Conservation (phyloP, 192 early-diverging fungal genomes). For the Gaertneriomyces sp. region DNA sequence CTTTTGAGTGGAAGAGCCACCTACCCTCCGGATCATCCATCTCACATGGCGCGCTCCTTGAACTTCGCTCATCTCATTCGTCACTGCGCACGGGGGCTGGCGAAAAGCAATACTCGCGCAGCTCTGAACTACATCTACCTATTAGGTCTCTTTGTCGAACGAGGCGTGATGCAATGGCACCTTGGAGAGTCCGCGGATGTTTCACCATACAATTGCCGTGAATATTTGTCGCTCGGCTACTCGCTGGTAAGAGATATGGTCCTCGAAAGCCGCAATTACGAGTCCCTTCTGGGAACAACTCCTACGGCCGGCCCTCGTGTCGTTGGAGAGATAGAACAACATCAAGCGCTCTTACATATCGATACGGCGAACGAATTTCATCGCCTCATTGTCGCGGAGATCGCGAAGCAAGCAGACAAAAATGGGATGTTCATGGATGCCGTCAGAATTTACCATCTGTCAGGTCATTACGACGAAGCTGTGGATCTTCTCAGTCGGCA, state of each 20-base stretch:
- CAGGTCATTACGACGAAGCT: slow-evolving; percentile 70
- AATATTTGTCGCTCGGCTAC: slow-evolving; percentile 52
- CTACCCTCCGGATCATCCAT: slow-evolving; percentile 8
- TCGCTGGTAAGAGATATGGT: slow-evolving; percentile 55
- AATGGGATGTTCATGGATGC: slow-evolving; percentile 70
- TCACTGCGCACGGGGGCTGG: slow-evolving; percentile 40
- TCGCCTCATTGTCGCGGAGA: slow-evolving; percentile 57
- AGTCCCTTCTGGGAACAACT: slow-evolving; percentile 28
- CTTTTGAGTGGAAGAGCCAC: slow-evolving; percentile 3
- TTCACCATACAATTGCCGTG: slow-evolving; percentile 21
- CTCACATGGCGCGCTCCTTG: slow-evolving; percentile 34
- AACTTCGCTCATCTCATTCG: slow-evolving; percentile 54
- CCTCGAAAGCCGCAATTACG: slow-evolving; percentile 12
- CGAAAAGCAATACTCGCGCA: slow-evolving; percentile 46
- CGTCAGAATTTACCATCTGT: slow-evolving; percentile 72
- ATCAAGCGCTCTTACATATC: slow-evolving; percentile 61
- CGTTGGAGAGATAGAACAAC: slow-evolving; percentile 60
- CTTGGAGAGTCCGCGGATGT: neutral
- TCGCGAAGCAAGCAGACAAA: slow-evolving; percentile 68
- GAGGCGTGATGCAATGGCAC: neutral
- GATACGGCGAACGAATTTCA: slow-evolving; percentile 57
- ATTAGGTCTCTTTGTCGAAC: slow-evolving; percentile 52
- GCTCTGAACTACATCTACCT: slow-evolving; percentile 61
- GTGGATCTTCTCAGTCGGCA: slow-evolving; percentile 53
- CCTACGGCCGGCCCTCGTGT: slow-evolving; percentile 26